A percentile compares a stretch with the other conserved stretches of the same genome.
Evolutionary conservation across 2,329 filamentous ascomycete genomes (phyloP).

Genomic region (Colletotrichum tanaceti): DNA sequence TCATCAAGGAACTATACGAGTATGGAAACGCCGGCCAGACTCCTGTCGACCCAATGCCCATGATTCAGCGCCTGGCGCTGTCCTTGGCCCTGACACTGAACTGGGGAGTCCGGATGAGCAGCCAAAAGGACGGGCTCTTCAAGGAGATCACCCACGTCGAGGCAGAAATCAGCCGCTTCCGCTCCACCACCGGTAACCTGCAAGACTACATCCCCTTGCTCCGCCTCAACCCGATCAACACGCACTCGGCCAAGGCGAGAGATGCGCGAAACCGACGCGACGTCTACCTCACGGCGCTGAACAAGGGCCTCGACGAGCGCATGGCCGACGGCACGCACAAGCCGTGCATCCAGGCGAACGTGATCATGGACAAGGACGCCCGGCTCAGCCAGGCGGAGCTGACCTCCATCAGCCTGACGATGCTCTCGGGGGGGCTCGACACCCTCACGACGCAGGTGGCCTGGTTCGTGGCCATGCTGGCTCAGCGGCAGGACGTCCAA

Average conservation of each 20-base stretch:
- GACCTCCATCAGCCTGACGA: slow-evolving; percentile 74
- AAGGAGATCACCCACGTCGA: slow-evolving; percentile 72
- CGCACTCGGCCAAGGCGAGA: slow-evolving; percentile 67
- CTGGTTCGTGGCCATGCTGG: slow-evolving; percentile 72
- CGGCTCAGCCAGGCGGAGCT: slow-evolving; percentile 72
- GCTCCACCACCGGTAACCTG: slow-evolving; percentile 69
- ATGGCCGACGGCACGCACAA: slow-evolving; percentile 71
- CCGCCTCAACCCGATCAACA: slow-evolving; percentile 69
- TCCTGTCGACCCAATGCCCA: slow-evolving; percentile 73
- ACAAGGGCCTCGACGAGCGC: slow-evolving; percentile 67
- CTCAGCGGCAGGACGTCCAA: slow-evolving; percentile 71
- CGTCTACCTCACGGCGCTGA: slow-evolving; percentile 68
- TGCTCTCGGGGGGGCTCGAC: slow-evolving; percentile 75
- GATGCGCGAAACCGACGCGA: slow-evolving; percentile 71
- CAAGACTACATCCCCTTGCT: slow-evolving; percentile 72
- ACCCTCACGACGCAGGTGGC: slow-evolving; percentile 74
- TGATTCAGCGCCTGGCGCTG: slow-evolving; percentile 73
- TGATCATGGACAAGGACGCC: slow-evolving; percentile 72
- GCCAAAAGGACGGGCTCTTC: slow-evolving; percentile 66
- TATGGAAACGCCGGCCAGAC: slow-evolving; percentile 66
- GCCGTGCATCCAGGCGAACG: slow-evolving; percentile 75
- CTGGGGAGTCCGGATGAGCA: slow-evolving; percentile 73
- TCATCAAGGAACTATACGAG: slow-evolving; percentile 69
- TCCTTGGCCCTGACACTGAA: slow-evolving; percentile 74
- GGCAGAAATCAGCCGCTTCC: slow-evolving; percentile 69